These are phyloP conservation scores for Neurospora africana DNA, from an alignment of 495 filamentous ascomycete species.

Conservation along the genomic window DNA sequence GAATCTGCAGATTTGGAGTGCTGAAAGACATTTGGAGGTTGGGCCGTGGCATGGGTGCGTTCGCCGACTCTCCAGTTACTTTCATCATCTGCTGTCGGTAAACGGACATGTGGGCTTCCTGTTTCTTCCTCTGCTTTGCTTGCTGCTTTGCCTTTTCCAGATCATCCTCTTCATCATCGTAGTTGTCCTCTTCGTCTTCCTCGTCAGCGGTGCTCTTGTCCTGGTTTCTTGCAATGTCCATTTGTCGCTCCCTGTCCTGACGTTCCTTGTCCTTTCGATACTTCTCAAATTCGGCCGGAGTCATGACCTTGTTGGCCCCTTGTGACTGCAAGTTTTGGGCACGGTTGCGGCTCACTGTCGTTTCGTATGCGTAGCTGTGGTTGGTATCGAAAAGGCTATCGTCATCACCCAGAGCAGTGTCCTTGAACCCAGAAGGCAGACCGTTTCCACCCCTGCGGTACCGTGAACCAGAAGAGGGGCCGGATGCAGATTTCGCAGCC, in stretches of 20 bases:
- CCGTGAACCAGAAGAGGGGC: conserved; percentile 14
- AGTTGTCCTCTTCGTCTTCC: conserved; percentile 48
- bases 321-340: conserved; percentile 28
- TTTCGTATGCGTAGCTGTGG: conserved; percentile 44
- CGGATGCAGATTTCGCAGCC: background rate
- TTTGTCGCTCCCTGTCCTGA: conserved; percentile 57
- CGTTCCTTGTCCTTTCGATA: conserved; percentile 73
- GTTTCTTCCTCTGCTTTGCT: conserved; percentile 70
- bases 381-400: conserved; percentile 39
- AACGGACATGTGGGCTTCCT: conserved; percentile 81
- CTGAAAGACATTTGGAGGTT: conserved; percentile 41
- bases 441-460: conserved; percentile 28
- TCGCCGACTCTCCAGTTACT: conserved; percentile 64
- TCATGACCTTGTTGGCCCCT: conserved; percentile 68
- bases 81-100: conserved; percentile 98
- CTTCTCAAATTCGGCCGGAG: conserved; percentile 74
- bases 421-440: conserved; percentile 10
- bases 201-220: conserved; percentile 32
- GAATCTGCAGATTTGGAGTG: conserved; percentile 39
- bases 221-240: conserved; percentile 16
- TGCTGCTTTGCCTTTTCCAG: conserved; percentile 59
- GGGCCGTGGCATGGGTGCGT: conserved; percentile 30
- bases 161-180: conserved; percentile 79
- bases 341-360: conserved; percentile 37
- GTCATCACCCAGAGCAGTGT: conserved; percentile 24